These are phyloP conservation scores for Zymoseptoria ardabiliae DNA, from an alignment of 2,329 filamentous ascomycete species.

Conservation along the genomic window DNA sequence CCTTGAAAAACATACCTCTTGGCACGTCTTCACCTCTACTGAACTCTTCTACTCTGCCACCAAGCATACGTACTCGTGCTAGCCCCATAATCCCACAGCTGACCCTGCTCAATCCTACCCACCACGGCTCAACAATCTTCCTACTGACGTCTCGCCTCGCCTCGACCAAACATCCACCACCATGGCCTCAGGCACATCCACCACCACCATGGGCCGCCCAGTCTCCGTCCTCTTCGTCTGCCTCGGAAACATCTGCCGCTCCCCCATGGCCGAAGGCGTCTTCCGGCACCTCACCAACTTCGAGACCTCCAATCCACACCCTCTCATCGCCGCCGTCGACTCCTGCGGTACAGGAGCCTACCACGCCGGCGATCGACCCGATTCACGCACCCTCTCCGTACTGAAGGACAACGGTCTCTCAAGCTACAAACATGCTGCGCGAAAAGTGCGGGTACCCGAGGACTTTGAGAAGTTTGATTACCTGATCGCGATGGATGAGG, in stretches of 20 bases:
- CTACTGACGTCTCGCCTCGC: too few species aligned
- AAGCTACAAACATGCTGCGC: constrained; percentile 68
- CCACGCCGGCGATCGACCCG: constrained; percentile 68
- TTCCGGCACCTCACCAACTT: constrained; percentile 63
- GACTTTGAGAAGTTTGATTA: constrained; percentile 89
- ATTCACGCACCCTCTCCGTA: constrained; percentile 75
- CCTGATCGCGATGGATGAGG: constrained; percentile 86
- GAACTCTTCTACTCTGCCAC: neutral
- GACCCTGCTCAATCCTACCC: neutral
- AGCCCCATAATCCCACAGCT: neutral
- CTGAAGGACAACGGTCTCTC: constrained; percentile 61
- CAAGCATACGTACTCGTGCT: neutral
- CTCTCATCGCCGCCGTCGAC: constrained; percentile 63
- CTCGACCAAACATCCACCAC: neutral
- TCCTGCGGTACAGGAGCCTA: constrained; percentile 88
- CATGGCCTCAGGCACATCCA: constrained; percentile 8
- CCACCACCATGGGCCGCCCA: constrained; percentile 24
- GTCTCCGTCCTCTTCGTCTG: constrained; percentile 88
- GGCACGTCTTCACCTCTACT: neutral
- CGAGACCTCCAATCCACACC: constrained; percentile 40
- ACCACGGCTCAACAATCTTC: too few species aligned
- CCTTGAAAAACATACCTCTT: neutral
- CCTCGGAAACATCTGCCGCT: constrained; percentile 88
- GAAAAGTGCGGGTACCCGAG: constrained; percentile 57
- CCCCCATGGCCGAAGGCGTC: constrained; percentile 92